phyloP scores from a whole-genome alignment of 169 alveolate species.

The Eimeria brunetti region DNA sequence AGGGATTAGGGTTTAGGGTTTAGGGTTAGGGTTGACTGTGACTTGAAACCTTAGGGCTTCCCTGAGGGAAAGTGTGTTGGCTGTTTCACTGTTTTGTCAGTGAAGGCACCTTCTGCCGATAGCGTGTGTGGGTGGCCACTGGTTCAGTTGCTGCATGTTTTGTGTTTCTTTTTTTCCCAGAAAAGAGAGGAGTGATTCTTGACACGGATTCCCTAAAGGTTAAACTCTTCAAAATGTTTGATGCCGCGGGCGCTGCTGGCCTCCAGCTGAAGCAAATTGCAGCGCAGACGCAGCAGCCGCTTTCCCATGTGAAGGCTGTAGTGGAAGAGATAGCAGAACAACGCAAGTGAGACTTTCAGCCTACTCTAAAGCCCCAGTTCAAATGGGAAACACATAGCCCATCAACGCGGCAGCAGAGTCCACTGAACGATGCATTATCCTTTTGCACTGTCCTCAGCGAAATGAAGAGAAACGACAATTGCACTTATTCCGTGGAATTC shows the following conservation, averaged over 20 bases:
- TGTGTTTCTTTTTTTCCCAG: not conserved
- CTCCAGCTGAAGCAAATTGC: slow-evolving; percentile 80
- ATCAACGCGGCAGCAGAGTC: not conserved
- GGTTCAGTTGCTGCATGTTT: not conserved
- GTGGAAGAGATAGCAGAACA: slow-evolving; percentile 82
- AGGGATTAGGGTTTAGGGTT: too few species aligned
- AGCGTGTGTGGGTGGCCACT: not conserved
- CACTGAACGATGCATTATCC: not conserved
- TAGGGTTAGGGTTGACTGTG: too few species aligned
- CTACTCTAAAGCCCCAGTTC: not conserved
- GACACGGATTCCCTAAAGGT: slow-evolving; percentile 78
- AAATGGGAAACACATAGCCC: not conserved
- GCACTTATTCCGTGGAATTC: not conserved
- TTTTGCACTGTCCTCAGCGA: not conserved
- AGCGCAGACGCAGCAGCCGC: slow-evolving; percentile 76
- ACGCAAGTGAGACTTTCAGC: slow-evolving; percentile 53
- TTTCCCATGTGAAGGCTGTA: slow-evolving; percentile 38
- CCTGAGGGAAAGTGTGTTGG: not conserved
- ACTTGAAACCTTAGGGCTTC: not conserved
- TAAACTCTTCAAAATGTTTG: slow-evolving; percentile 77
- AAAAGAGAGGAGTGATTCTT: slow-evolving; percentile 57
- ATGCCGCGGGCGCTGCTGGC: slow-evolving; percentile 69
- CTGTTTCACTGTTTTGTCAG: not conserved
- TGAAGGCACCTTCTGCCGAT: not conserved
- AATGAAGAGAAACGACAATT: not conserved